Conservation (phyloP, 495 filamentous ascomycete genomes). For the Penicillium tannophilum region DNA sequence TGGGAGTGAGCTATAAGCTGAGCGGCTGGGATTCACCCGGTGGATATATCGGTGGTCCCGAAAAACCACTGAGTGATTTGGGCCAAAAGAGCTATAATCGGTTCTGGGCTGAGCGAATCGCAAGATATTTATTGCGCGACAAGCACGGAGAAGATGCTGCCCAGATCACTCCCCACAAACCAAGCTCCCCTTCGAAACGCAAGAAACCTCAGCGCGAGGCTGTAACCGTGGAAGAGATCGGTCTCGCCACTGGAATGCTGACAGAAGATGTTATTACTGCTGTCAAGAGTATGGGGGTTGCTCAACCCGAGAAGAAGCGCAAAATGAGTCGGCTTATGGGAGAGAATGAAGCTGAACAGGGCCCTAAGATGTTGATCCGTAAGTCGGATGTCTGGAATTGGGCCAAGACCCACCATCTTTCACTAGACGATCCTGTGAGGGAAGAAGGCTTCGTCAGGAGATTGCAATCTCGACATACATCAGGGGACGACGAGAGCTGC, state of each 20-base stretch:
- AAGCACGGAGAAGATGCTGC: slow-evolving; percentile 27
- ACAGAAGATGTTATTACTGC: slow-evolving; percentile 81
- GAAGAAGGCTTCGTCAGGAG: slow-evolving; percentile 50
- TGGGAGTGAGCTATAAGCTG: slow-evolving; percentile 91
- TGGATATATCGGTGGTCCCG: slow-evolving; percentile 83
- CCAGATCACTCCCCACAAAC: slow-evolving; percentile 31
- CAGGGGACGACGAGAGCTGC: slow-evolving; percentile 16
- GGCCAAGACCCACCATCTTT: slow-evolving; percentile 40
- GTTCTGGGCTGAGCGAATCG: slow-evolving; percentile 83
- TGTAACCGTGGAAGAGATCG: slow-evolving; percentile 58
- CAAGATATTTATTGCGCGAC: slow-evolving; percentile 58
- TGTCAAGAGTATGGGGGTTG: slow-evolving; percentile 74
- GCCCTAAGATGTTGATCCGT: slow-evolving; percentile 39
- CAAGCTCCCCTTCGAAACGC: slow-evolving; percentile 32
- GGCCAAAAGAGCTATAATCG: slow-evolving; percentile 77
- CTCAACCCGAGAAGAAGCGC: slow-evolving; percentile 59
- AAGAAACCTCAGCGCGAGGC: slow-evolving; percentile 38
- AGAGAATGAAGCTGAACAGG: slow-evolving; percentile 34
- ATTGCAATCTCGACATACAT: slow-evolving; percentile 25
- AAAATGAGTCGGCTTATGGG: slow-evolving; percentile 28
- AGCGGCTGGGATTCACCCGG: slow-evolving; percentile 68
- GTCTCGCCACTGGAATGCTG: slow-evolving; percentile 72
- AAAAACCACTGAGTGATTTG: slow-evolving; percentile 86
- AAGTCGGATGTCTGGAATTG: slow-evolving; percentile 52
- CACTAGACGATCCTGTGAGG: slow-evolving; percentile 49